Evolutionary conservation across 352 stramenopile species (phyloP), one percentile per base, ranked within the genome.

Genomic region (Aphanomyces stellatus): DNA sequence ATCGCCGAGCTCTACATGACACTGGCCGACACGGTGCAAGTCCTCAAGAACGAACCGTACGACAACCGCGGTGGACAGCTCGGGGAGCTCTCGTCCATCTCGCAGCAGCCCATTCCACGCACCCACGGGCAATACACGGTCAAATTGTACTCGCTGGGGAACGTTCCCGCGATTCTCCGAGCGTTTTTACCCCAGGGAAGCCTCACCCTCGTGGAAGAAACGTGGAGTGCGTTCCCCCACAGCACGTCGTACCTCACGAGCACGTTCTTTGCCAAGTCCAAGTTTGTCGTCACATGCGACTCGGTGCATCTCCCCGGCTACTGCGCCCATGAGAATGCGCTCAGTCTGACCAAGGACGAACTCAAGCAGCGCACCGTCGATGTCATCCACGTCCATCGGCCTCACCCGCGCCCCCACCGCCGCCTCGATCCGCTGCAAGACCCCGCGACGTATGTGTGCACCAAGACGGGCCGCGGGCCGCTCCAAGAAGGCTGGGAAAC

Each of bases 41-140:
- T 71, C 24, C 31, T 71, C 17, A 64, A 70, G 51, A 71, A 71
- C 28, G 65, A 71, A 31, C 53, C 65, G 19, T 71, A 68, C 43
- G 65, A 71, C 59, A 71, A 71, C 41, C 69, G 34, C 34, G 19
- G 49, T 41, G 65, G 65, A 3, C 40, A 70, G n/a, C 60, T 68
- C 51, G 60, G 60, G 13, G 17, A 37, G 0, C 2, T 51, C 19
- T 71, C 65, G 37, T 22, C 56, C 3, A 62, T 69, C 3, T 64
- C 65, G 19, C 19, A 34, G 27, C 25, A 57, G 4, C n/a, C 49
- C 19, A 69, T 71, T 69, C 65, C 65, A 13, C 48, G 55, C 30
- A 65, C 56, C 7, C 30, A 59, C 13, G 65, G 65, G 13, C 65
- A 71, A 34, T 71, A 70, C 43, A 71, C 65, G 10, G 13, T 71